phyloP scores from a whole-genome alignment of 1,284 basidiomycete species.

The Vanrija sp. region DNA sequence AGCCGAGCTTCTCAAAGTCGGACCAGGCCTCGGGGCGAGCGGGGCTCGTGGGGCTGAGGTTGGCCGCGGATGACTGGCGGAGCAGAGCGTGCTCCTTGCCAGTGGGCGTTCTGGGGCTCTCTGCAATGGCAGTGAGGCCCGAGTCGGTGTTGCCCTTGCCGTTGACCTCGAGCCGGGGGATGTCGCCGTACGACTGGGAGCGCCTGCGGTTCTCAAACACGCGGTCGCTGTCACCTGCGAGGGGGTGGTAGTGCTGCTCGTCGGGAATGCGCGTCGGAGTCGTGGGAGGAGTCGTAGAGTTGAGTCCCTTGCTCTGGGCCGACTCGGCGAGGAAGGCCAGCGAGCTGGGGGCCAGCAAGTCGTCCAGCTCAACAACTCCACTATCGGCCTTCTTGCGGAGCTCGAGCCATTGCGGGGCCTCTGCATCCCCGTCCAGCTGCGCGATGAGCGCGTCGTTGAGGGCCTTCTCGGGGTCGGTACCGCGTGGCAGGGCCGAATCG shows the following conservation, averaged over 20 bases:
- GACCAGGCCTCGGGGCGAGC: slow-evolving; percentile 14
- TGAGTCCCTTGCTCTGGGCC: slow-evolving; percentile 4
- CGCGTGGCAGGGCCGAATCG: slow-evolving; percentile 9
- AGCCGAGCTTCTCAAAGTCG: slow-evolving; percentile 23
- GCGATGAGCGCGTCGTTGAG: slow-evolving; percentile 16
- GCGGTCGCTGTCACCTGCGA: slow-evolving; percentile 6
- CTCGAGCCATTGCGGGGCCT: slow-evolving; percentile 2
- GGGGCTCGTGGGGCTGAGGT: slow-evolving; percentile 2
- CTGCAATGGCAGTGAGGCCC: background rate
- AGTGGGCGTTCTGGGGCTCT: too few relatives aligned
- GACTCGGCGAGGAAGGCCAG: slow-evolving; percentile 16
- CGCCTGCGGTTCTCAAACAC: slow-evolving; percentile 8
- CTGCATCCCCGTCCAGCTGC: slow-evolving; percentile 9
- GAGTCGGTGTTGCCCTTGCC: background rate
- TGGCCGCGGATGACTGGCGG: slow-evolving; percentile 4
- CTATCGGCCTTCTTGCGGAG: slow-evolving; percentile 4
- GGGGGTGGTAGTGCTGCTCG: slow-evolving; percentile 19
- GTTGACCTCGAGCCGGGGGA: slow-evolving; percentile 2
- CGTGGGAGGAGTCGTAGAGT: slow-evolving; percentile 5
- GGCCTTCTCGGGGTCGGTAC: slow-evolving; percentile 15
- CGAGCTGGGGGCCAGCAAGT: slow-evolving; percentile 20
- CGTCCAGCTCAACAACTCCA: slow-evolving; percentile 8
- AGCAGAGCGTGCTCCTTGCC: background rate
- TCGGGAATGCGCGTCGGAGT: slow-evolving; percentile 1
- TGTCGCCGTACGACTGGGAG: slow-evolving; percentile 20